Percentiles rank a stretch among this genome's conserved stretches.
These are phyloP conservation scores for Coemansia umbellata DNA, from an alignment of 192 early-diverging fungal genomes.

Conservation along the genomic window DNA sequence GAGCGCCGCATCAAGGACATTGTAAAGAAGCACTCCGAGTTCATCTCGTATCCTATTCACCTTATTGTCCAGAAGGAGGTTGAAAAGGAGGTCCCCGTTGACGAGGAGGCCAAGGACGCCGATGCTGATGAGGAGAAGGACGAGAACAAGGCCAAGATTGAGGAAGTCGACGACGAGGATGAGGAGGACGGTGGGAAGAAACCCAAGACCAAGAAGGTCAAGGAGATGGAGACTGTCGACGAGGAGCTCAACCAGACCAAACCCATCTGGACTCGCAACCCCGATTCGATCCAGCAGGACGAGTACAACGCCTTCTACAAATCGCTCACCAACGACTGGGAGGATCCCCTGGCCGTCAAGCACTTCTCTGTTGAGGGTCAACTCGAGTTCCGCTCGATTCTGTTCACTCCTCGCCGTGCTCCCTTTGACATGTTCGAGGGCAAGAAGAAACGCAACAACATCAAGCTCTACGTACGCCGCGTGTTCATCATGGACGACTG, in stretches of 20 bases:
- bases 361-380: slow-evolving; percentile 99
- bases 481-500: slow-evolving; percentile 99
- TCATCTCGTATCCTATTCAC: slow-evolving; percentile 98
- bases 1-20: slow-evolving; percentile 99
- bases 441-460: slow-evolving; percentile 99
- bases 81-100: slow-evolving; percentile 96
- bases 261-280: slow-evolving; percentile 99
- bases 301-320: slow-evolving; percentile 99
- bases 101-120: slow-evolving; percentile 73
- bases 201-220: slow-evolving; percentile 70
- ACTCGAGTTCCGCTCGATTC: slow-evolving; percentile 98
- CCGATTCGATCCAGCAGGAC: slow-evolving; percentile 92
- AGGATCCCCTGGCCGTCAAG: slow-evolving; percentile 96
- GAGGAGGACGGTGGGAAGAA: slow-evolving; percentile 70
- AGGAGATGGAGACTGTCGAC: slow-evolving; percentile 51
- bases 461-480: slow-evolving; percentile 99
- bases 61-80: slow-evolving; percentile 95
- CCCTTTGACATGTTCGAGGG: slow-evolving; percentile 98
- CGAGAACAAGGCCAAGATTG: slow-evolving; percentile 74
- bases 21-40: slow-evolving; percentile 99
- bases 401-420: slow-evolving; percentile 94
- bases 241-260: slow-evolving; percentile 99
- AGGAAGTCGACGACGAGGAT: slow-evolving; percentile 68
- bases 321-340: slow-evolving; percentile 98
- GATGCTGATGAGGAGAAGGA: slow-evolving; percentile 65